phyloP scores from a whole-genome alignment of 257 asterid species.

The Handroanthus guayacan region DNA sequence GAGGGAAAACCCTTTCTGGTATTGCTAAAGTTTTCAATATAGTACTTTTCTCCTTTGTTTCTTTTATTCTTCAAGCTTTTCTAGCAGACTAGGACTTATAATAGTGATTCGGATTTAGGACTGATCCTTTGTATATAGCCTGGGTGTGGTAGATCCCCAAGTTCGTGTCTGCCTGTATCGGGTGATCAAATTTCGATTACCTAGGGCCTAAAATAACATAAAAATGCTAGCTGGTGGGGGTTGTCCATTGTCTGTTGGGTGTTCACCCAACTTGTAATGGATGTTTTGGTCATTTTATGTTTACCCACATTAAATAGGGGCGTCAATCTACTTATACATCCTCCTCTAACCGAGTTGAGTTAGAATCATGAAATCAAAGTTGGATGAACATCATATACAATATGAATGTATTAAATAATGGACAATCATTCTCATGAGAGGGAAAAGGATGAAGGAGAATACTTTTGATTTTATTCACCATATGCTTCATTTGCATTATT shows the following conservation, averaged over 20 bases:
- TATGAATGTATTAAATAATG: not conserved
- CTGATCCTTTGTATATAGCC: no score
- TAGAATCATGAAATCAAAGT: not conserved
- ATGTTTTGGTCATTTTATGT: no score
- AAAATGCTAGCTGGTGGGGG: no score
- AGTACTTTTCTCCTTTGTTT: conserved; percentile 1
- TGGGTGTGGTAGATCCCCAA: no score
- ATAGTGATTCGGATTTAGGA: no score
- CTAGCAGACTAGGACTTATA: not conserved
- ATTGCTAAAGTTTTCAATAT: conserved; percentile 15
- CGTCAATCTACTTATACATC: conserved; percentile 3
- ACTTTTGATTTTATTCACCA: no score
- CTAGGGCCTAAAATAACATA: no score
- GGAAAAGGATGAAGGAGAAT: not conserved
- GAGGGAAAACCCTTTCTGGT: conserved; percentile 88
- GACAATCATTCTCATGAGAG: not conserved
- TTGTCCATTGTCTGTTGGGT: no score
- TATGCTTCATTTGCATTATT: not conserved
- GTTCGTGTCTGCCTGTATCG: no score
- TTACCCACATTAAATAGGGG: no score
- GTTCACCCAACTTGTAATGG: no score
- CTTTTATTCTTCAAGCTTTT: not conserved
- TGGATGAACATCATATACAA: not conserved
- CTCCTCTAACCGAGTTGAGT: conserved; percentile 1
- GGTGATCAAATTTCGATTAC: no score